Evolutionary conservation across 805 yeast species (phyloP).

Genomic region (Barnettozyma vustinii): DNA sequence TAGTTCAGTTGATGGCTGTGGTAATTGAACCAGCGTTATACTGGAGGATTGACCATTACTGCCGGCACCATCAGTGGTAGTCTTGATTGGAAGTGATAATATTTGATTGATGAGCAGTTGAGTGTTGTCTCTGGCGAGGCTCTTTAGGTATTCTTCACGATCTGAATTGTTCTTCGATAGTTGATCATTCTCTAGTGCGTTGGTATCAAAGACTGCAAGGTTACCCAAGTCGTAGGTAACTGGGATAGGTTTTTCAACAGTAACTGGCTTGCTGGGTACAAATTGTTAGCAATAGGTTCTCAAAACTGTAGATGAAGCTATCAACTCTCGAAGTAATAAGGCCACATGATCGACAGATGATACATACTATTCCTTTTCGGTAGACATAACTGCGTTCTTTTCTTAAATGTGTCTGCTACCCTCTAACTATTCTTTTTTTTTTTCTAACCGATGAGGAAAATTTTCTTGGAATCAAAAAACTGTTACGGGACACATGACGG

Average conservation of each 20-base stretch:
- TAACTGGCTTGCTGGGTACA: constrained; percentile 52
- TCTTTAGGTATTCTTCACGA: constrained; percentile 58
- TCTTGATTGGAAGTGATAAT: constrained; percentile 80
- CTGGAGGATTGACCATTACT: constrained; percentile 58
- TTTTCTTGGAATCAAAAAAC: not conserved
- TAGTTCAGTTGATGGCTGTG: constrained; percentile 72
- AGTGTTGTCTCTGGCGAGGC: constrained; percentile 82
- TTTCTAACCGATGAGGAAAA: constrained; percentile 12
- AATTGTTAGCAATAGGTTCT: not conserved
- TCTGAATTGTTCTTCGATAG: constrained; percentile 46
- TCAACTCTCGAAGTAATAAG: not conserved
- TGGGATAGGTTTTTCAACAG: constrained; percentile 89
- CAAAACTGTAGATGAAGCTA: not conserved
- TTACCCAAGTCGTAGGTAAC: constrained; percentile 87
- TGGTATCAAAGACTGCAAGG: constrained; percentile 83
- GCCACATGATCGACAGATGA: not conserved
- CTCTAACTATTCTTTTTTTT: not conserved
- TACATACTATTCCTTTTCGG: constrained; percentile 8
- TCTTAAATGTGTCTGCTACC: not conserved
- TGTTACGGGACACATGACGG: constrained; percentile 8
- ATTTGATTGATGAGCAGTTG: constrained; percentile 89
- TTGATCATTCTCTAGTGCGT: constrained; percentile 66
- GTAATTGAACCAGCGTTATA: constrained; percentile 78
- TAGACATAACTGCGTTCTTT: constrained; percentile 4
- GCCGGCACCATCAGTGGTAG: constrained; percentile 70